Evolutionary conservation across 345 rosid genomes (phyloP), one percentile per base, ranked within the genome.

Genomic region (Corchorus capsularis): DNA sequence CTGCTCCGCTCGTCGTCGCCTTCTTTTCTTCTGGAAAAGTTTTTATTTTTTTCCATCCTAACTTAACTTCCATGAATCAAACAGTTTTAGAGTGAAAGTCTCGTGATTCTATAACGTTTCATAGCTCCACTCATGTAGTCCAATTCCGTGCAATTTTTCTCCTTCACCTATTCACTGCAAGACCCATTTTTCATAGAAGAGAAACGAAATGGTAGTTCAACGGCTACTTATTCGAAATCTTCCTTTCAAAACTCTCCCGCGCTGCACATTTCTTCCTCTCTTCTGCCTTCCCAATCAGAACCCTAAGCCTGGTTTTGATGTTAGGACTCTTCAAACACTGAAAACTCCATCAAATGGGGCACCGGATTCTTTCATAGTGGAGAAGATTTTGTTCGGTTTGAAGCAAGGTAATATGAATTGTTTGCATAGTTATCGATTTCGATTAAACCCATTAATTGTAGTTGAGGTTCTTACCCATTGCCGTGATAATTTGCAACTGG

Each of bases 381-480:
- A 90, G 74, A 91, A 89, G 77, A 84, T 92, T 37, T 57, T 87
- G 60, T 79, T 86, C 73, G 77, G 73, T 84, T 78, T 92, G 54
- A 88, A 84, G 81, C 91, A 84, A 76, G 86, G 89, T 62, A 85
- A 84, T 45, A 17, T 45, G 13, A 71, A 66, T 63, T 87, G 80
- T 27, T 79, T 86, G 32, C 87, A 55, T 11, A 77, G 37, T 19
- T 83, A 80, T 67, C 81, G 79, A 50, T 71, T 75, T 83, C 85
- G 79, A 14, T 75, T 92, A 75, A 87, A 84, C 87, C 81, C 96
- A 32, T 66, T 69, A 34, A 50, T 82, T 62, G 78, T 85, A 71
- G 88, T 81, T 39, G 94, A 94, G 73, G 92, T 91, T 75, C 76
- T 91, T 6, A 72, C 55, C 74, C 89, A 84, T 52, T 89, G 86